Conservation (phyloP, 169 alveolate genomes). For the Plasmodium billcollinsi region DNA sequence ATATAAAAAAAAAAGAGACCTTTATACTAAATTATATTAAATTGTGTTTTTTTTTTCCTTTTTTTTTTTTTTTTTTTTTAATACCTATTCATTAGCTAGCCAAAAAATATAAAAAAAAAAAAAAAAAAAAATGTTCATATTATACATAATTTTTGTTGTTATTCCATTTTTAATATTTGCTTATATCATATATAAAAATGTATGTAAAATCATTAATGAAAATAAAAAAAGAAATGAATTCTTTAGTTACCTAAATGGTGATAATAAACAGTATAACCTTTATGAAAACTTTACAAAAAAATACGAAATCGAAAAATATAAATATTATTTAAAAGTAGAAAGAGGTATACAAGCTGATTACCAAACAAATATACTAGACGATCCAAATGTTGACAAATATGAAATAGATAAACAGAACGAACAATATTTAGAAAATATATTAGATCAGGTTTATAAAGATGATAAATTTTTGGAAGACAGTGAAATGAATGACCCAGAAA, state of each 20-base stretch:
- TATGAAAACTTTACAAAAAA: constrained; percentile 52
- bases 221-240: constrained; percentile 63
- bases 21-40: too few relatives aligned
- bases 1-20: too few relatives aligned
- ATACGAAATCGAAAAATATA: constrained; percentile 70
- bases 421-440: constrained; percentile 44
- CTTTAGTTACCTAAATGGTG: constrained; percentile 32
- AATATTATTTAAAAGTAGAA: constrained; percentile 39
- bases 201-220: constrained; percentile 41
- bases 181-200: constrained; percentile 54
- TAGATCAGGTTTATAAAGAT: constrained; percentile 64
- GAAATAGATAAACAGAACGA: constrained; percentile 30
- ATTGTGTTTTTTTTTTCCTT: neutral
- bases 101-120: neutral
- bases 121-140: constrained; percentile 42
- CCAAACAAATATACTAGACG: constrained; percentile 45
- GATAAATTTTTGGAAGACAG: constrained; percentile 22
- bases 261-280: constrained; percentile 19
- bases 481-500: constrained; percentile 17
- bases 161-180: constrained; percentile 64
- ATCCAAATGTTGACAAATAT: constrained; percentile 25
- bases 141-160: constrained; percentile 56
- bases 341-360: constrained; percentile 45
- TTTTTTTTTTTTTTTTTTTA: constrained; percentile 1
- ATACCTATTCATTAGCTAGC: neutral